Conservation (phyloP, 768 basidiomycete species). For the Psilocybe sp. region DNA sequence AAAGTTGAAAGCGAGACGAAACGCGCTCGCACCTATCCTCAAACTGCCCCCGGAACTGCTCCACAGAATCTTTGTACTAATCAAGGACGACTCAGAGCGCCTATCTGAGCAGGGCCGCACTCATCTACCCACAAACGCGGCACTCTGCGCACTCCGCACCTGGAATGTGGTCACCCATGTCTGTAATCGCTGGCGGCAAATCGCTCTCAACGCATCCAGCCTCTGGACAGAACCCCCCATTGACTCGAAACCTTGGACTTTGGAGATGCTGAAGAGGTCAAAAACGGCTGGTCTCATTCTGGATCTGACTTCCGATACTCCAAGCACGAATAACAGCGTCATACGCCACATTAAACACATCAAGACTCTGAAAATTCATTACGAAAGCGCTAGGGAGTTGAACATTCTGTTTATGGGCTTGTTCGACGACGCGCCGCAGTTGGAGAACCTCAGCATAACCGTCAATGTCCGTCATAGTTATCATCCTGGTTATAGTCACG, state of each 20-base stretch:
- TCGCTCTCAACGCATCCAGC: constrained; percentile 36
- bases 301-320: constrained; percentile 20
- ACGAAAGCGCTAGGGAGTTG: too few species aligned
- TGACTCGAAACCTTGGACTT: constrained; percentile 30
- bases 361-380: neutral
- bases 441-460: neutral
- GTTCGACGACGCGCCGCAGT: neutral
- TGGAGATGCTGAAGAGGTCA: constrained; percentile 43
- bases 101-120: too few species aligned
- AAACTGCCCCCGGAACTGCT: constrained; percentile 42
- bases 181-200: constrained; percentile 41
- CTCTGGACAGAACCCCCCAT: constrained; percentile 40
- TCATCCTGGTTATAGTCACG: neutral
- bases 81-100: constrained; percentile 9
- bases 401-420: too few species aligned
- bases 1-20: constrained; percentile 31
- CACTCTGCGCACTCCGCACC: constrained; percentile 10
- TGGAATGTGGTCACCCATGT: constrained; percentile 40
- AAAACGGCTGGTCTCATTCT: constrained; percentile 35
- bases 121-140: neutral
- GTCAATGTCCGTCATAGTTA: too few species aligned
- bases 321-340: constrained; percentile 13
- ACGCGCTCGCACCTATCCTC: constrained; percentile 33
- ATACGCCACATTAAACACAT: too few species aligned
- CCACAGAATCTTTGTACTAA: constrained; percentile 33